These are phyloP conservation scores for Simplicillium sp. DNA, from an alignment of 2,329 filamentous ascomycete genomes.

Conservation along the genomic window DNA sequence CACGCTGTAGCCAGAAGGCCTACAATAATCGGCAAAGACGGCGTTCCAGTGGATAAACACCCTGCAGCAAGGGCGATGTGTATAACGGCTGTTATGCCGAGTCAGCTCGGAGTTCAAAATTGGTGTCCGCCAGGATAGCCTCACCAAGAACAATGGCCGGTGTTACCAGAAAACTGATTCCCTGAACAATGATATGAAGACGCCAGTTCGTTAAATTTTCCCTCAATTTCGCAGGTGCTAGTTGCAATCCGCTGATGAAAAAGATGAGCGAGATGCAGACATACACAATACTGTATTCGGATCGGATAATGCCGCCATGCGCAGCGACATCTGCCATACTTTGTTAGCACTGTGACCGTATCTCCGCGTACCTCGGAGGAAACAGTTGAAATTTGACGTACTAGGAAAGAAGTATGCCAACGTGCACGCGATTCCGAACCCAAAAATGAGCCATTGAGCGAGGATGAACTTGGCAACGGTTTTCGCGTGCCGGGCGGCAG, in stretches of 20 bases:
- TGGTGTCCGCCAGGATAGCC: constrained; percentile 5
- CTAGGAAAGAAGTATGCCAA: constrained; percentile 33
- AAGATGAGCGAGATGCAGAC: constrained; percentile 62
- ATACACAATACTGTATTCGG: constrained; percentile 53
- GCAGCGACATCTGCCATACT: neutral
- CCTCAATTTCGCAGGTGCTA: constrained; percentile 51
- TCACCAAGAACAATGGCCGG: constrained; percentile 51
- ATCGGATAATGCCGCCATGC: neutral
- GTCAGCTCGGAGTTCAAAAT: neutral
- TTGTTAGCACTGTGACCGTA: neutral
- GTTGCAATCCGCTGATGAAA: constrained; percentile 60
- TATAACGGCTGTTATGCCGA: constrained; percentile 25
- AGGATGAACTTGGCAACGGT: constrained; percentile 24
- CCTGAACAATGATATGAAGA: constrained; percentile 57
- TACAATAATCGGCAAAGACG: constrained; percentile 56
- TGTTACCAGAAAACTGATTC: constrained; percentile 57
- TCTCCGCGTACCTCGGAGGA: neutral
- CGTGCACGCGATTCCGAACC: constrained; percentile 44
- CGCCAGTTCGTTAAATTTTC: constrained; percentile 57
- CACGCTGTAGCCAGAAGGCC: constrained; percentile 60
- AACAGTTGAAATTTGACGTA: constrained; percentile 16
- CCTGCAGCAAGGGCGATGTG: constrained; percentile 37
- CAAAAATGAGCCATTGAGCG: constrained; percentile 57
- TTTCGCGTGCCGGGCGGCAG: neutral
- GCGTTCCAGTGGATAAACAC: constrained; percentile 39